Conservation (phyloP, 108 stramenopile genomes). For the Discostella stelligeroides region DNA sequence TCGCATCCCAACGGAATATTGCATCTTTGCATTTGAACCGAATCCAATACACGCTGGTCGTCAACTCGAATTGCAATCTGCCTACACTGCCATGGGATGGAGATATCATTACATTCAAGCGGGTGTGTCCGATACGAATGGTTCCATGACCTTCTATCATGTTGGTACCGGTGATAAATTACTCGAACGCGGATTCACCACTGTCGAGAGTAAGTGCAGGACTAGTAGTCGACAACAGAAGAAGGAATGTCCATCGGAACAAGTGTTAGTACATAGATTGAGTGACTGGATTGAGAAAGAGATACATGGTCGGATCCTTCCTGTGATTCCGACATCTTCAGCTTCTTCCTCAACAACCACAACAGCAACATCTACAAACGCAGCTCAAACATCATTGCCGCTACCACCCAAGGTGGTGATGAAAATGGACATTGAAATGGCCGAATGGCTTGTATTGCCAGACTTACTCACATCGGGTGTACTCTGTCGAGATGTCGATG, state of each 20-base stretch:
- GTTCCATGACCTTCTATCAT: slow-evolving; percentile 41
- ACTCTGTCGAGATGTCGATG: slow-evolving; percentile 35
- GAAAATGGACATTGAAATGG: slow-evolving; percentile 50
- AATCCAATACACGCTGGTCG: slow-evolving; percentile 27
- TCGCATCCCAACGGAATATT: slow-evolving; percentile 25
- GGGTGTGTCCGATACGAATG: slow-evolving; percentile 26
- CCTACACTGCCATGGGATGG: slow-evolving; percentile 38
- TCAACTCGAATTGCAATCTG: slow-evolving; percentile 9
- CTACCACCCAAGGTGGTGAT: slow-evolving; percentile 28
- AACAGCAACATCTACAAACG: not conserved
- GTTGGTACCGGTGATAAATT: slow-evolving; percentile 6
- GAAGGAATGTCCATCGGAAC: not conserved
- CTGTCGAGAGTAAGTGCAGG: not conserved
- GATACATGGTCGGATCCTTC: slow-evolving; percentile 28
- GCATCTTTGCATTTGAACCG: slow-evolving; percentile 45
- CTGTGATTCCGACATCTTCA: not conserved
- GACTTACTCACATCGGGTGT: slow-evolving; percentile 25
- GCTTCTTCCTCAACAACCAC: not conserved
- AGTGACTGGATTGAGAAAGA: slow-evolving; percentile 40
- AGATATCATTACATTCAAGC: slow-evolving; percentile 27
- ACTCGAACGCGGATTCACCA: slow-evolving; percentile 36
- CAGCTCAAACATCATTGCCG: not conserved
- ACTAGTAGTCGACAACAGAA: not conserved
- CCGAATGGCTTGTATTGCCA: slow-evolving; percentile 42
- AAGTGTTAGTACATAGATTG: slow-evolving; percentile 20